Conservation (phyloP, 495 filamentous ascomycete genomes). For the Darksidea phi region DNA sequence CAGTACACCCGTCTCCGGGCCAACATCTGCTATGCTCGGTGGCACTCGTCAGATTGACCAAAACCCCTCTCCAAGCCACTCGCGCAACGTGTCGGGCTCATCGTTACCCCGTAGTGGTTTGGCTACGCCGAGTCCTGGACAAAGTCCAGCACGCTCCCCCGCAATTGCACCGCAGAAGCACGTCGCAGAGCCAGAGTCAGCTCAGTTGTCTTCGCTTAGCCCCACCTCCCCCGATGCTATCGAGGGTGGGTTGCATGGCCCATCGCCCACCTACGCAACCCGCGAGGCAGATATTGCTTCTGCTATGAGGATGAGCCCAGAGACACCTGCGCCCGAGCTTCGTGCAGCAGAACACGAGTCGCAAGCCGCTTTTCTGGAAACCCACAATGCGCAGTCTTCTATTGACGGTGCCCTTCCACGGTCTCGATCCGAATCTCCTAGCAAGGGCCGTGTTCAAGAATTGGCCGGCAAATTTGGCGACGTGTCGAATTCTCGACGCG, state of each 20-base stretch:
- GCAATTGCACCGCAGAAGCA: constrained; percentile 48
- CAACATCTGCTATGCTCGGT: constrained; percentile 32
- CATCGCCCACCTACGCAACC: constrained; percentile 23
- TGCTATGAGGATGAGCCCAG: constrained; percentile 20
- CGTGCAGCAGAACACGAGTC: constrained; percentile 26
- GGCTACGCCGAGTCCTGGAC: constrained; percentile 60
- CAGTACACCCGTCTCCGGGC: constrained; percentile 28
- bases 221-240: constrained; percentile 7
- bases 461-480: constrained; percentile 51
- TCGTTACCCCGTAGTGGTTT: constrained; percentile 55
- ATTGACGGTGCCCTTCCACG: constrained; percentile 2
- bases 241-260: constrained; percentile 5
- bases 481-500: constrained; percentile 40
- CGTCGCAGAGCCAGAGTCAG: constrained; percentile 43
- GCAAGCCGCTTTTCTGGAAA: constrained; percentile 29
- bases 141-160: constrained; percentile 62
- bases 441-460: constrained; percentile 49
- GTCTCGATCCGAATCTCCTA: constrained; percentile 44
- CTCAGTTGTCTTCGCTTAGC: constrained; percentile 15
- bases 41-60: constrained; percentile 43
- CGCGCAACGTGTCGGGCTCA: constrained; percentile 35
- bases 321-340: constrained; percentile 8
- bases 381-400: constrained; percentile 15
- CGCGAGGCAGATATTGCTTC: constrained; percentile 49
- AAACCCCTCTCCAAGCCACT: constrained; percentile 42